phyloP scores from a whole-genome alignment of 2,329 filamentous ascomycete species.

The Trichoderma sp. region DNA sequence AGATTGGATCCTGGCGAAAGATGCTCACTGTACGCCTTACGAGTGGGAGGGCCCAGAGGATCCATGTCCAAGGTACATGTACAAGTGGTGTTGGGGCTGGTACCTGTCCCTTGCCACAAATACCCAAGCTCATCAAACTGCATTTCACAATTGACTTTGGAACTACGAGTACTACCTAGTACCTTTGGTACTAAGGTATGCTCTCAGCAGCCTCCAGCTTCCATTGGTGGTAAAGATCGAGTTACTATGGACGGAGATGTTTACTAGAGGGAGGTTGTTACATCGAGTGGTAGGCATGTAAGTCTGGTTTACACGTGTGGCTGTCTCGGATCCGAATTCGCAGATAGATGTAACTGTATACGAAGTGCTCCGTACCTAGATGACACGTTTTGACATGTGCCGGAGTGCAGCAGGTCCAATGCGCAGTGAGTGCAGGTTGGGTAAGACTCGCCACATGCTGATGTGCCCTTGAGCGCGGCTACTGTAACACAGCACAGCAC shows the following conservation, averaged over 20 bases:
- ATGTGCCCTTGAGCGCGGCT: neutral
- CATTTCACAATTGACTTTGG: neutral
- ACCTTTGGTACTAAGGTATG: neutral
- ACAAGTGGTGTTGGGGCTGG: neutral
- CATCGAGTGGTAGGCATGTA: neutral
- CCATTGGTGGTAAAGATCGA: neutral
- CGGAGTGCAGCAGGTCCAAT: neutral
- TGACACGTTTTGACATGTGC: neutral
- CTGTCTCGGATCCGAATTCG: neutral
- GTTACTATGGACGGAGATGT: neutral
- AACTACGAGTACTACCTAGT: neutral
- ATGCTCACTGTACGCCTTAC: neutral
- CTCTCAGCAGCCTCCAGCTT: neutral
- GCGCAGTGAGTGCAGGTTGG: neutral
- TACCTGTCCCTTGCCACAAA: neutral
- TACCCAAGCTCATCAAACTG: neutral
- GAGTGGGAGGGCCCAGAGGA: neutral
- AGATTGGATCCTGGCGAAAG: constrained; percentile 3
- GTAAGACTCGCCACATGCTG: neutral
- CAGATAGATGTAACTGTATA: neutral
- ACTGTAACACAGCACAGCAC: neutral
- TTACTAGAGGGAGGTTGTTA: neutral
- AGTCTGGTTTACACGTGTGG: neutral
- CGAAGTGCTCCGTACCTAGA: neutral
- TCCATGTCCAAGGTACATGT: neutral